These are phyloP conservation scores for Nyctanthes arbortristis DNA, from an alignment of 257 asterid species.

Conservation along the genomic window DNA sequence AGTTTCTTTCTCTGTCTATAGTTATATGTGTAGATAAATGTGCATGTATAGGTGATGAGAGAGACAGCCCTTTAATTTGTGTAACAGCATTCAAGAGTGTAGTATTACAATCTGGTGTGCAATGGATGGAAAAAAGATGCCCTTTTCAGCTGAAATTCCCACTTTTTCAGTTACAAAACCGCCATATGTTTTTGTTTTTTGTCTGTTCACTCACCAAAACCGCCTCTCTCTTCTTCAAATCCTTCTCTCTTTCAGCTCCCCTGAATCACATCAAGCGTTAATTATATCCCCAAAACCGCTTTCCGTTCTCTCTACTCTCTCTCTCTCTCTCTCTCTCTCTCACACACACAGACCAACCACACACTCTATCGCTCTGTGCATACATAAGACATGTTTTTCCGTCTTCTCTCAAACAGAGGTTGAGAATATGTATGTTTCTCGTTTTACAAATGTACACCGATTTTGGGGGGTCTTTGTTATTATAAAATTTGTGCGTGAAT, in stretches of 20 bases:
- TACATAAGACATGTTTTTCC: slow-evolving; percentile 24
- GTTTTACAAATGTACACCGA: too few species aligned
- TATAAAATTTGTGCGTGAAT: too few species aligned
- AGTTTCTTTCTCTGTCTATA: neutral
- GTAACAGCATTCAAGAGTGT: slow-evolving; percentile 38
- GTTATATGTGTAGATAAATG: slow-evolving; percentile 1
- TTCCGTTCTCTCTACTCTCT: slow-evolving; percentile 6
- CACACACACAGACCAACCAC: too few species aligned
- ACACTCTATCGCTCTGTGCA: too few species aligned
- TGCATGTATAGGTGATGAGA: slow-evolving; percentile 18
- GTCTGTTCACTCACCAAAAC: slow-evolving; percentile 28
- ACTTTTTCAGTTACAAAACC: slow-evolving; percentile 80
- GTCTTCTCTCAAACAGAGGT: slow-evolving; percentile 20
- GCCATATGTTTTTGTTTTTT: slow-evolving; percentile 45
- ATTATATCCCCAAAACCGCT: neutral
- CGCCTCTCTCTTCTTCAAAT: slow-evolving; percentile 20
- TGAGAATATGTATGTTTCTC: too few species aligned
- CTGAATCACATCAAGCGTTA: neutral
- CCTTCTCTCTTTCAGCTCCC: neutral
- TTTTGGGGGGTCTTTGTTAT: too few species aligned
- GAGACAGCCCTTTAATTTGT: slow-evolving; percentile 5
- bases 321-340: too few species aligned
- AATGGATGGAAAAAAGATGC: slow-evolving; percentile 33
- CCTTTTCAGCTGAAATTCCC: slow-evolving; percentile 32
- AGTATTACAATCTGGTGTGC: too few species aligned